A percentile compares a stretch with the other conserved stretches of the same genome.
Conservation (phyloP, 1,139 yeast species). For the Ogataea hybrid region DNA sequence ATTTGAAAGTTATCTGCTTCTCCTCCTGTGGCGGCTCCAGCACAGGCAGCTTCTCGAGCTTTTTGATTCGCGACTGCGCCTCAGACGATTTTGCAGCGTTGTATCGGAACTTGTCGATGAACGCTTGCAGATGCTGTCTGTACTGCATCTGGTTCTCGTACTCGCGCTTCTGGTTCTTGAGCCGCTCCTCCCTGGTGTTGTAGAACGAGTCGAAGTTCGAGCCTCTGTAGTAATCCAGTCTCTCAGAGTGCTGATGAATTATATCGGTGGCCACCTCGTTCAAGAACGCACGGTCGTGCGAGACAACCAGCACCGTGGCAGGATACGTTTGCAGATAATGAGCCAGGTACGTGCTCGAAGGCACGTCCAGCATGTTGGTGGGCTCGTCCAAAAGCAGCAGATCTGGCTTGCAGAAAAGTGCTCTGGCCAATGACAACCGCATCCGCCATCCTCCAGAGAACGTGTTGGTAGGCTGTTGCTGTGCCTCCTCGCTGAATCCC, state of each 20-base stretch:
- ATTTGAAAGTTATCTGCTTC: slow-evolving; percentile 76
- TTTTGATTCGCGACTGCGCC: slow-evolving; percentile 97
- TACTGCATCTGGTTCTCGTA: slow-evolving; percentile 97
- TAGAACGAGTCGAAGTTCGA: slow-evolving; percentile 91
- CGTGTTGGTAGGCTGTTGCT: slow-evolving; percentile 75
- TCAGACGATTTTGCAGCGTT: slow-evolving; percentile 97
- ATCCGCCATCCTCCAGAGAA: slow-evolving; percentile 99
- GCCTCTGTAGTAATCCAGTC: slow-evolving; percentile 94
- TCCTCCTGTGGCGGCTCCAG: slow-evolving; percentile 96
- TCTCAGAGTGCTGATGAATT: slow-evolving; percentile 94
- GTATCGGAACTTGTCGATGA: slow-evolving; percentile 93
- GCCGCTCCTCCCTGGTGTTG: slow-evolving; percentile 91
- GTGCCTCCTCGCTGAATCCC: slow-evolving; percentile 90
- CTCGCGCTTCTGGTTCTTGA: slow-evolving; percentile 89
- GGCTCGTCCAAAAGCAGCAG: slow-evolving; percentile 93
- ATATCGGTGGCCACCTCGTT: slow-evolving; percentile 98
- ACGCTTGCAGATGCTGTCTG: slow-evolving; percentile 88
- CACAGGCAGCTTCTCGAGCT: slow-evolving; percentile 88
- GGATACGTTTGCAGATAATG: slow-evolving; percentile 86
- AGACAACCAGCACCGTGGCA: slow-evolving; percentile 89
- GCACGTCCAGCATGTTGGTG: slow-evolving; percentile 99
- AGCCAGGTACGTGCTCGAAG: slow-evolving; percentile 91
- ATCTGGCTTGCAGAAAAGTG: slow-evolving; percentile 96
- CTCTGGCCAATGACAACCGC: slow-evolving; percentile 98
- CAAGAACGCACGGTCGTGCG: slow-evolving; percentile 95